Evolutionary conservation across 2,329 filamentous ascomycete genomes (phyloP).

Genomic region (Claviceps sp.): DNA sequence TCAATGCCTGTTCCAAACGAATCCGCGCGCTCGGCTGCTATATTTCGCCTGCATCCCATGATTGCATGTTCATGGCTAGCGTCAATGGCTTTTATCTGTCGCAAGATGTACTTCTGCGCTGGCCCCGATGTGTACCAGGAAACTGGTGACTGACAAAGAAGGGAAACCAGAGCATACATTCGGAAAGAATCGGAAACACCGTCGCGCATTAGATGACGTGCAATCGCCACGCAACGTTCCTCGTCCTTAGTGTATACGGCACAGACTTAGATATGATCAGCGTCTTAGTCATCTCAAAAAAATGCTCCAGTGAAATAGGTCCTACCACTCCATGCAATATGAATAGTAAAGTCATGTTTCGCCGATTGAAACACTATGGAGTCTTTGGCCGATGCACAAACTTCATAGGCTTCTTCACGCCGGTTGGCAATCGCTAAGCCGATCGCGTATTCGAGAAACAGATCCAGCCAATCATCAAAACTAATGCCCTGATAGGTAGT

Average conservation of each 20-base stretch:
- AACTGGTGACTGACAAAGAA: constrained; percentile 58
- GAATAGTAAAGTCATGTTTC: constrained; percentile 55
- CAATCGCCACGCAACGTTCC: constrained; percentile 56
- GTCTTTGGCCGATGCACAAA: constrained; percentile 64
- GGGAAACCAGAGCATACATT: constrained; percentile 66
- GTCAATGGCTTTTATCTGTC: constrained; percentile 89
- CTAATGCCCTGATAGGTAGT: constrained; percentile 57
- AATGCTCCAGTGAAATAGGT: constrained; percentile 11
- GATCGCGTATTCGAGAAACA: constrained; percentile 80
- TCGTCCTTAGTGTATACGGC: constrained; percentile 71
- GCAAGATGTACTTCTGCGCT: constrained; percentile 79
- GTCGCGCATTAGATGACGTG: constrained; percentile 74
- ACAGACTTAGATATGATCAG: constrained; percentile 43
- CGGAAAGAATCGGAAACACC: constrained; percentile 74
- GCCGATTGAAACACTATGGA: constrained; percentile 72
- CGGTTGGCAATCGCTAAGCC: constrained; percentile 56
- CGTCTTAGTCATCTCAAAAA: not conserved
- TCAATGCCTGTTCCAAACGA: constrained; percentile 40
- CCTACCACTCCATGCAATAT: constrained; percentile 64
- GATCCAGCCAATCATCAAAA: constrained; percentile 75
- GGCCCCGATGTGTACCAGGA: constrained; percentile 69
- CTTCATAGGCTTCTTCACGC: constrained; percentile 60
- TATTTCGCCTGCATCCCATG: constrained; percentile 13
- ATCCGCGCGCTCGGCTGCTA: not conserved
- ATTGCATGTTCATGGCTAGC: constrained; percentile 31